phyloP scores from a whole-genome alignment of 1,284 basidiomycete genomes.

The Sanghuangporus sanghuang region DNA sequence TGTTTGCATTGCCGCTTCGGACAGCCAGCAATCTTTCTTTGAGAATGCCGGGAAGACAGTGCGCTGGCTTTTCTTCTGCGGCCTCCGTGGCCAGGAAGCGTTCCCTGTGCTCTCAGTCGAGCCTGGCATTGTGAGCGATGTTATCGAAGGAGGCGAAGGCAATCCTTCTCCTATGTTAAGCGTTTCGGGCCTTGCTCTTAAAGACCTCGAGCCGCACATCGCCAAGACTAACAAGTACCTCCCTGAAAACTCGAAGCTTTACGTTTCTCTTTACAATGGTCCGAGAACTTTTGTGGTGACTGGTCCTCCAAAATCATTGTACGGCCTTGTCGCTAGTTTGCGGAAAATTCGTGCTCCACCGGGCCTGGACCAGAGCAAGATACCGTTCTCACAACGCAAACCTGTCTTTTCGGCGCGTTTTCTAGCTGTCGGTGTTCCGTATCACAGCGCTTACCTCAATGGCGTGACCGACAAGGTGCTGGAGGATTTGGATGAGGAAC shows the following conservation, averaged over 20 bases:
- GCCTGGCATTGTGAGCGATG: slow-evolving; percentile 82
- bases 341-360: slow-evolving; percentile 86
- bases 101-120: slow-evolving; percentile 95
- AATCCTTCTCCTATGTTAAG: slow-evolving; percentile 91
- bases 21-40: slow-evolving; percentile 68
- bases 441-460: slow-evolving; percentile 86
- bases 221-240: slow-evolving; percentile 87
- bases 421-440: slow-evolving; percentile 91
- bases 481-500: slow-evolving; percentile 74
- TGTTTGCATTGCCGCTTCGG: slow-evolving; percentile 80
- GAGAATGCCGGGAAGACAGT: slow-evolving; percentile 80
- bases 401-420: slow-evolving; percentile 92
- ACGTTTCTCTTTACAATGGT: slow-evolving; percentile 90
- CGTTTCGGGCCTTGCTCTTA: slow-evolving; percentile 77
- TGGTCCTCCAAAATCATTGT: slow-evolving; percentile 87
- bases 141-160: slow-evolving; percentile 91
- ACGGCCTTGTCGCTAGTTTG: slow-evolving; percentile 88
- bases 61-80: slow-evolving; percentile 90
- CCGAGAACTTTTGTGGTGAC: slow-evolving; percentile 90
- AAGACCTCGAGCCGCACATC: slow-evolving; percentile 80
- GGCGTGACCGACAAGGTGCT: slow-evolving; percentile 75
- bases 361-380: slow-evolving; percentile 91
- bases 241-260: slow-evolving; percentile 71
- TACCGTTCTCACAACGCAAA: slow-evolving; percentile 92
- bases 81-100: slow-evolving; percentile 87